Percentiles rank a stretch among this genome's conserved stretches.
Conservation (phyloP, 2,329 filamentous ascomycete species). For the Ophiocordyceps unilateralis region DNA sequence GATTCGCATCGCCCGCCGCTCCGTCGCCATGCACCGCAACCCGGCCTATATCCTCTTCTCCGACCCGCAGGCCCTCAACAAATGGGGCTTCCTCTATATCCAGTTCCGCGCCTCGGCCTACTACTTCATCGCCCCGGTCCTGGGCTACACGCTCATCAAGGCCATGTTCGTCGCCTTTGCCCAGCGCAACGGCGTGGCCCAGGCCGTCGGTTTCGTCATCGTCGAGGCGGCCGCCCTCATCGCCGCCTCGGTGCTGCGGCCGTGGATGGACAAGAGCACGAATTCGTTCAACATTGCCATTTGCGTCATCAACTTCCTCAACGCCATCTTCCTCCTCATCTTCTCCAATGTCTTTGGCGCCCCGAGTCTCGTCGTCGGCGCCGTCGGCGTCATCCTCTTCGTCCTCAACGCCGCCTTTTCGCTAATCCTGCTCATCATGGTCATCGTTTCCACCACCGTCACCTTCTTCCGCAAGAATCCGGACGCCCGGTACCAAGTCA, state of each 20-base stretch:
- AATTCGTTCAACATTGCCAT: constrained; percentile 95
- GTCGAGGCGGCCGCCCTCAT: constrained; percentile 70
- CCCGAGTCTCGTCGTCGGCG: constrained; percentile 66
- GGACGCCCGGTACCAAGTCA: constrained; percentile 85
- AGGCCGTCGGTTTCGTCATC: constrained; percentile 68
- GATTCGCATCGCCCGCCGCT: constrained; percentile 73
- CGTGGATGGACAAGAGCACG: constrained; percentile 98
- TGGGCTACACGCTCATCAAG: constrained; percentile 72
- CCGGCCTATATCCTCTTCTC: constrained; percentile 95
- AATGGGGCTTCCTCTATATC: constrained; percentile 96
- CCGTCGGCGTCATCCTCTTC: constrained; percentile 82
- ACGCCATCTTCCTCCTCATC: constrained; percentile 73
- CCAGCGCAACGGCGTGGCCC: constrained; percentile 52
- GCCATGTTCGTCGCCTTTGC: constrained; percentile 73
- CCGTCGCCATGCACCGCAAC: constrained; percentile 83
- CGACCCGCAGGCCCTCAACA: constrained; percentile 83
- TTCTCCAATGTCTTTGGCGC: constrained; percentile 79
- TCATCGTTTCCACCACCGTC: constrained; percentile 42
- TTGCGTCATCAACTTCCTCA: constrained; percentile 76
- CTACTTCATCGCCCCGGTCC: constrained; percentile 75
- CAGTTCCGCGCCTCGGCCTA: constrained; percentile 92
- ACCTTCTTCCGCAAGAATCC: constrained; percentile 85
- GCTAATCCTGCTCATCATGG: constrained; percentile 64
- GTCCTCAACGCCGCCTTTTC: constrained; percentile 73
- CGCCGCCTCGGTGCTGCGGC: constrained; percentile 60